A percentile compares a stretch with the other conserved stretches of the same genome.
phyloP scores from a whole-genome alignment of 495 filamentous ascomycete species.

The Cercophora sp. region DNA sequence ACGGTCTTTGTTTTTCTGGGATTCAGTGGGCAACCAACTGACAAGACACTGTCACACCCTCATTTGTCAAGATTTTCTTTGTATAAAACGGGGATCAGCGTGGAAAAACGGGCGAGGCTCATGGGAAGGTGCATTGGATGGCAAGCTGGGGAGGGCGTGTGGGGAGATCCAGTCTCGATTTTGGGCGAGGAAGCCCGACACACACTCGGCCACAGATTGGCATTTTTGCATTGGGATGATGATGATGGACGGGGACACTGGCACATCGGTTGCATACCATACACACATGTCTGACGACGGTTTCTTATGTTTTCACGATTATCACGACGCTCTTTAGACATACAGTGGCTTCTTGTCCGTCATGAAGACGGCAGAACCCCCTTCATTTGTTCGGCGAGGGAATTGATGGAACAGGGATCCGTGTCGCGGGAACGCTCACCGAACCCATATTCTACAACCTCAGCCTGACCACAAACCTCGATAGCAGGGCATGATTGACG shows the following conservation, averaged over 20 bases:
- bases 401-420: conserved; percentile 3
- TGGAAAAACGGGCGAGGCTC: conserved; percentile 1
- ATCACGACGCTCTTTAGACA: conserved; percentile 5
- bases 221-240: not conserved
- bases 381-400: not conserved
- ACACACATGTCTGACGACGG: conserved; percentile 1
- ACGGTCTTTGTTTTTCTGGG: not conserved
- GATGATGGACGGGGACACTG: conserved; percentile 3
- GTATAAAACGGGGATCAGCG: too few relatives aligned
- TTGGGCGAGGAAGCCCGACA: not conserved
- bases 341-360: not conserved
- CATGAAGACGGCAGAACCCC: not conserved
- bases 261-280: conserved; percentile 12
- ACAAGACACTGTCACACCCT: not conserved
- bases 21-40: conserved; percentile 3
- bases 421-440: conserved; percentile 4
- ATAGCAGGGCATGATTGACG: conserved; percentile 1
- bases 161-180: not conserved
- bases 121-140: not conserved
- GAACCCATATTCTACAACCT: too few relatives aligned
- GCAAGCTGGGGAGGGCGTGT: not conserved
- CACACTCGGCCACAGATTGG: conserved; percentile 2
- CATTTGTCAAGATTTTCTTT: conserved; percentile 14
- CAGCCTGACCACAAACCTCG: not conserved
- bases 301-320: conserved; percentile 2